A percentile compares a stretch with the other conserved stretches of the same genome.
Evolutionary conservation across 345 rosid species (phyloP).

Genomic region (Melaleuca quinquenervia): DNA sequence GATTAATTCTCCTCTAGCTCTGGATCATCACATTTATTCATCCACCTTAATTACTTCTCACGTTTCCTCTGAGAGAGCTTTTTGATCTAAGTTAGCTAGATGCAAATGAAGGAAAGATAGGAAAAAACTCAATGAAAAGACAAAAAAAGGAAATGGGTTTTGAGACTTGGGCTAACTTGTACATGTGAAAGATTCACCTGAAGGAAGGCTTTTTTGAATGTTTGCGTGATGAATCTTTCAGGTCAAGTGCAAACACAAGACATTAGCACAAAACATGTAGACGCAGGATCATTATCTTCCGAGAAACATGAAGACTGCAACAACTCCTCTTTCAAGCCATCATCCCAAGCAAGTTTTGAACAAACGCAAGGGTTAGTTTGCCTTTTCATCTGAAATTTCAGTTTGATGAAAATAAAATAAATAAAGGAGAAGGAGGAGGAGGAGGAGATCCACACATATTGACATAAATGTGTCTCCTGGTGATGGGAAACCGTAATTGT

Average conservation of each 20-base stretch:
- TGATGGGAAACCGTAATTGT: not conserved
- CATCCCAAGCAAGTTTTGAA: not conserved
- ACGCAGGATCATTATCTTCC: conserved; percentile 10
- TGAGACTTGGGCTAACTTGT: not conserved
- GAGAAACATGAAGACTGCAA: not conserved
- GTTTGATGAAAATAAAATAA: not conserved
- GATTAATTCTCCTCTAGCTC: not conserved
- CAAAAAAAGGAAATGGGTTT: not conserved
- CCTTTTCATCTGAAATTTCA: not conserved
- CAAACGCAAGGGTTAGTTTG: conserved; percentile 9
- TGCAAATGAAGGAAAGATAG: not conserved
- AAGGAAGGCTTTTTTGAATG: conserved; percentile 5
- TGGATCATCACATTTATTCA: not conserved
- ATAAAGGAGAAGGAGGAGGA: not conserved
- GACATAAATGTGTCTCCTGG: not conserved
- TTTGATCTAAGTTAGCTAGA: not conserved
- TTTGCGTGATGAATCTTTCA: not conserved
- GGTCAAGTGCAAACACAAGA: not conserved
- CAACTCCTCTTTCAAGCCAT: not conserved
- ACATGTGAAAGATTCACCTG: not conserved
- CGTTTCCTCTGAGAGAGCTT: not conserved
- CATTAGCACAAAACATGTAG: conserved; percentile 9
- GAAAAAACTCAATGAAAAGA: not conserved
- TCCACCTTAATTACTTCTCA: not conserved
- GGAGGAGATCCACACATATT: not conserved